These are phyloP conservation scores for Plectosphaerella sp. DNA, from an alignment of 2,329 filamentous ascomycete genomes.

Conservation along the genomic window DNA sequence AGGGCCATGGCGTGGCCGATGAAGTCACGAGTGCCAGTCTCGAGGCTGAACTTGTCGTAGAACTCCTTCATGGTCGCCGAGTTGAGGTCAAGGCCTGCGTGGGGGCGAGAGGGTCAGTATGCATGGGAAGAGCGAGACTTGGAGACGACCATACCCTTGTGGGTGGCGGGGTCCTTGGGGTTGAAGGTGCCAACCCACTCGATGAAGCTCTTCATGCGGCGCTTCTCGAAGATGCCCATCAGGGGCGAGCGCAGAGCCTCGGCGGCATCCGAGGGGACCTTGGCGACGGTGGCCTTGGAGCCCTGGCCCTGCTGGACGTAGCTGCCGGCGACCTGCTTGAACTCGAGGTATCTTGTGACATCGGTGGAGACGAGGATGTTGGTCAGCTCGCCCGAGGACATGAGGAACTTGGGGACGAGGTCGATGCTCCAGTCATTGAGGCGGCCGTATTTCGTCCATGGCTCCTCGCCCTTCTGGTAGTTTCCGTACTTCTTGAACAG, in stretches of 20 bases:
- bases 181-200: constrained; percentile 93
- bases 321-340: constrained; percentile 92
- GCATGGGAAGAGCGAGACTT: not conserved
- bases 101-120: not conserved
- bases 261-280: constrained; percentile 88
- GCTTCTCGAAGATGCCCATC: constrained; percentile 98
- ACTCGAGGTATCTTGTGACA: constrained; percentile 82
- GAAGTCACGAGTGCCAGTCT: constrained; percentile 86
- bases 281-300: constrained; percentile 86
- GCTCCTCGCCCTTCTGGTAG: constrained; percentile 72
- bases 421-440: constrained; percentile 99
- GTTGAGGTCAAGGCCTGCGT: constrained; percentile 71
- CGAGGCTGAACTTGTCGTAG: constrained; percentile 95
- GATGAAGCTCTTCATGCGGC: constrained; percentile 91
- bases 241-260: constrained; percentile 90
- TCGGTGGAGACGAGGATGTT: constrained; percentile 98
- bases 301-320: constrained; percentile 86
- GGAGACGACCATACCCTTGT: constrained; percentile 73
- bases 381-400: constrained; percentile 97
- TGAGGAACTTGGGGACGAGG: constrained; percentile 94
- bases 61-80: constrained; percentile 93
- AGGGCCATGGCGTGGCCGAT: constrained; percentile 98
- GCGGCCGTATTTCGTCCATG: constrained; percentile 97
- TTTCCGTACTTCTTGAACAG: constrained; percentile 97
- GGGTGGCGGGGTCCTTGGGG: constrained; percentile 72